phyloP scores from a whole-genome alignment of 371 early-diverging fungal species.

The Capniomyces stellatus region DNA sequence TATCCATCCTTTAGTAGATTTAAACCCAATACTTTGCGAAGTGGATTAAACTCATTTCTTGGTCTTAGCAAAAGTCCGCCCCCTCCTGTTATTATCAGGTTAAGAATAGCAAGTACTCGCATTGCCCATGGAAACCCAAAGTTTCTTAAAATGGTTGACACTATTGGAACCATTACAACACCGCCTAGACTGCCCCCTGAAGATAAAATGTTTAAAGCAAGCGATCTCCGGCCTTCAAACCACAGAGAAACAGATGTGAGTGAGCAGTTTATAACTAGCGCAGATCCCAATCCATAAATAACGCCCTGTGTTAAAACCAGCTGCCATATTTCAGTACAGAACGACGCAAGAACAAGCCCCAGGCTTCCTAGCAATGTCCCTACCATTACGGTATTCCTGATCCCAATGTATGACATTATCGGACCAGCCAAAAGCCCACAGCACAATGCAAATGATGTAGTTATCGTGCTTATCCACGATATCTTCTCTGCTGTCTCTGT shows the following conservation, averaged over 20 bases:
- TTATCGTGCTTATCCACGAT: slow-evolving; percentile 17
- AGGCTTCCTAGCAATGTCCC: slow-evolving; percentile 10
- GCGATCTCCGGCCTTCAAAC: slow-evolving; percentile 45
- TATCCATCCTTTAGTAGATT: background rate
- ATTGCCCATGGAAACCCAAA: slow-evolving; percentile 36
- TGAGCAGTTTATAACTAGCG: slow-evolving; percentile 10
- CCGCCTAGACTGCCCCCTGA: slow-evolving; percentile 58
- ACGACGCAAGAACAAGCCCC: slow-evolving; percentile 15
- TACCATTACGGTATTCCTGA: slow-evolving; percentile 6
- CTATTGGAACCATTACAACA: slow-evolving; percentile 37
- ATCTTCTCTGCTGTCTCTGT: slow-evolving; percentile 9
- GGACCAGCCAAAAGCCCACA: slow-evolving; percentile 12
- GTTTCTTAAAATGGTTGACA: slow-evolving; percentile 26
- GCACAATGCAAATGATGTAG: slow-evolving; percentile 10
- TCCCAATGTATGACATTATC: slow-evolving; percentile 13
- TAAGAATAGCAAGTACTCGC: slow-evolving; percentile 35
- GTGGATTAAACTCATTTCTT: slow-evolving; percentile 2
- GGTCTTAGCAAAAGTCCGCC: slow-evolving; percentile 9
- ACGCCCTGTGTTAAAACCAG: slow-evolving; percentile 17
- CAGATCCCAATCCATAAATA: slow-evolving; percentile 18
- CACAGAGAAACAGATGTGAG: slow-evolving; percentile 17
- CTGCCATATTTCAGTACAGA: slow-evolving; percentile 16
- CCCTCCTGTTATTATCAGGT: background rate
- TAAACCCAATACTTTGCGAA: background rate
- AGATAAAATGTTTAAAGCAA: slow-evolving; percentile 52